These are phyloP conservation scores for Purpureocillium lavendulum DNA, from an alignment of 2,329 filamentous ascomycete species.

Conservation along the genomic window DNA sequence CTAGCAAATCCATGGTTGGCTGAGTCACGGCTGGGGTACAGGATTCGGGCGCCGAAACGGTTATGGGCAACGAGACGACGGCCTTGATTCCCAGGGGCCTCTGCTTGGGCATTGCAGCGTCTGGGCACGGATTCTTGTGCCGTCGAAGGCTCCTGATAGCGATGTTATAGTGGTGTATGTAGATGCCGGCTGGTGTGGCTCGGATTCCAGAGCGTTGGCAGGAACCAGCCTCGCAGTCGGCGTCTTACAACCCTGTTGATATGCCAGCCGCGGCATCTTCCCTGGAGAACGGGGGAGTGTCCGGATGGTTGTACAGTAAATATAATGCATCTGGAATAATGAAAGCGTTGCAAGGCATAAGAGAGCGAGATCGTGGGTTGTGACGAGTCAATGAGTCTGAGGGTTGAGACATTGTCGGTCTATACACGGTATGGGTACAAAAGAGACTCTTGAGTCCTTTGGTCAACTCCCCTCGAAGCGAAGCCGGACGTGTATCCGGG, in stretches of 20 bases:
- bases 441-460: conserved; percentile 5
- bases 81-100: conserved; percentile 13
- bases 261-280: background rate
- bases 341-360: background rate
- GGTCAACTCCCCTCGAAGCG: background rate
- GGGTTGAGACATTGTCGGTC: conserved; percentile 5
- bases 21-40: too few relatives aligned
- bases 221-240: background rate
- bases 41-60: background rate
- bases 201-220: background rate
- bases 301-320: conserved; percentile 6
- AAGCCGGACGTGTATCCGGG: background rate
- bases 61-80: conserved; percentile 11
- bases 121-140: background rate
- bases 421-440: conserved; percentile 10
- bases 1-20: too few relatives aligned
- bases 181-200: background rate
- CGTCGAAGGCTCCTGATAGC: background rate
- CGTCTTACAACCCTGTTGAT: background rate
- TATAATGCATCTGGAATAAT: conserved; percentile 6
- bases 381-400: conserved; percentile 8
- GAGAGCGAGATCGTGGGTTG: background rate
- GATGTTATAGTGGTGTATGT: too few relatives aligned
- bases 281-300: background rate
- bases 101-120: conserved; percentile 9